Evolutionary conservation across 164 flowering plant species (phyloP).

Genomic region (Tetracentron sinense): DNA sequence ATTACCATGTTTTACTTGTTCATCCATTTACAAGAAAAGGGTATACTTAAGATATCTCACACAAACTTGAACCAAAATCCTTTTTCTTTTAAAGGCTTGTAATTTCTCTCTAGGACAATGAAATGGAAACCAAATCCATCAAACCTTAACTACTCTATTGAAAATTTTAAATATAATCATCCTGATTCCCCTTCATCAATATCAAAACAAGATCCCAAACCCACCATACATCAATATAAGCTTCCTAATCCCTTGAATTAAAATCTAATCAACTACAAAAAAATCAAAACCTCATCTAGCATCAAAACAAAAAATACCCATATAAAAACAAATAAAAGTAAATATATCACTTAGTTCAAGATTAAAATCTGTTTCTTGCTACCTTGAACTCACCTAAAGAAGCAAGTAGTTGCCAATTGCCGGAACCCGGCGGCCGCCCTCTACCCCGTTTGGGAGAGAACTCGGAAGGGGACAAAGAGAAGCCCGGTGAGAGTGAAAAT

Average conservation of each 20-base stretch:
- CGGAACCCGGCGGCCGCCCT: slow-evolving; percentile 62
- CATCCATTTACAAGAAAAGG: not conserved
- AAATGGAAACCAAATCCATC: not conserved
- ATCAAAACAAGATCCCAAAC: too few relatives aligned
- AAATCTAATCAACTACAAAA: too few relatives aligned
- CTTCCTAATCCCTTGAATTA: not conserved
- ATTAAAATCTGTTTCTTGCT: not conserved
- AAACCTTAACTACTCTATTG: not conserved
- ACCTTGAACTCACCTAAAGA: slow-evolving; percentile 58
- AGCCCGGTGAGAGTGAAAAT: slow-evolving; percentile 27
- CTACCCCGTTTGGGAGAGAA: slow-evolving; percentile 46
- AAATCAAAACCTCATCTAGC: too few relatives aligned
- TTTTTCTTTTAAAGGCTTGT: too few relatives aligned
- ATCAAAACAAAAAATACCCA: too few relatives aligned
- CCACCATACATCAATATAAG: too few relatives aligned
- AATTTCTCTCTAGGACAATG: too few relatives aligned
- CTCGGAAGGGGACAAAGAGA: slow-evolving; percentile 20
- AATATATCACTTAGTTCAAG: not conserved
- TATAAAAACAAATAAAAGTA: not conserved
- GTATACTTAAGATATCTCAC: not conserved
- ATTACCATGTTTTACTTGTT: not conserved
- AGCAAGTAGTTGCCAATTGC: slow-evolving; percentile 53
- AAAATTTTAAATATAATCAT: not conserved
- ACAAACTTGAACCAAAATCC: not conserved
- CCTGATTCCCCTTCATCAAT: too few relatives aligned